Evolutionary conservation across 208 protist species (phyloP).

Genomic region (Wallacemonas sp.): DNA sequence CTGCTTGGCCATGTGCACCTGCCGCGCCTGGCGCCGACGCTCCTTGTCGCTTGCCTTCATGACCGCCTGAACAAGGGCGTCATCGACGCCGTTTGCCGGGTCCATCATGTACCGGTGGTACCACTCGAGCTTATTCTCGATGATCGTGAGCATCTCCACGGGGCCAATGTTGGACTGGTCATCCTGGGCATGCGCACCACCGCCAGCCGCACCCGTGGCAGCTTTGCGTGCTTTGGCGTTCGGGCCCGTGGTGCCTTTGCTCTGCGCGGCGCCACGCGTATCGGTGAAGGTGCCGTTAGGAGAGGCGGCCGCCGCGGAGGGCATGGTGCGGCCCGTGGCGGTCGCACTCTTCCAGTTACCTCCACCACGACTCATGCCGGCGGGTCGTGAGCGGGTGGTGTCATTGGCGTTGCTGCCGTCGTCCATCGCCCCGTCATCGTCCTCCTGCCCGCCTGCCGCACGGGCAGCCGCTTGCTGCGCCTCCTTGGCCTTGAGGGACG

Average conservation of each 20-base stretch:
- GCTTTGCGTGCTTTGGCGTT: neutral
- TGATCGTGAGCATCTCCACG: conserved; percentile 91
- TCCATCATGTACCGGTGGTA: conserved; percentile 77
- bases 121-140: conserved; percentile 92
- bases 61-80: conserved; percentile 58
- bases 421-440: conserved; percentile 2
- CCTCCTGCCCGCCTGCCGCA: neutral
- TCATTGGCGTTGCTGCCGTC: conserved; percentile 15
- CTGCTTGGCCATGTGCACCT: conserved; percentile 76
- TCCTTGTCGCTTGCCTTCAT: conserved; percentile 89
- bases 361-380: neutral
- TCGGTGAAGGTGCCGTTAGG: neutral
- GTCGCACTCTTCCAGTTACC: conserved; percentile 4
- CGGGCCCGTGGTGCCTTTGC: too few species aligned
- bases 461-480: conserved; percentile 1
- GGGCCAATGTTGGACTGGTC: conserved; percentile 75
- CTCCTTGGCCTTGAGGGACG: neutral
- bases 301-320: too few species aligned
- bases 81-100: conserved; percentile 62
- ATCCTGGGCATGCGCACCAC: conserved; percentile 1
- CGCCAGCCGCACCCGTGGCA: neutral
- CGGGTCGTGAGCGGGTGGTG: neutral
- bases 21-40: conserved; percentile 65
- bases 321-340: neutral
- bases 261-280: too few species aligned